A percentile compares a stretch with the other conserved stretches of the same genome.
Evolutionary conservation across 345 rosid genomes (phyloP).

Genomic region (Eucalyptus pauciflora): DNA sequence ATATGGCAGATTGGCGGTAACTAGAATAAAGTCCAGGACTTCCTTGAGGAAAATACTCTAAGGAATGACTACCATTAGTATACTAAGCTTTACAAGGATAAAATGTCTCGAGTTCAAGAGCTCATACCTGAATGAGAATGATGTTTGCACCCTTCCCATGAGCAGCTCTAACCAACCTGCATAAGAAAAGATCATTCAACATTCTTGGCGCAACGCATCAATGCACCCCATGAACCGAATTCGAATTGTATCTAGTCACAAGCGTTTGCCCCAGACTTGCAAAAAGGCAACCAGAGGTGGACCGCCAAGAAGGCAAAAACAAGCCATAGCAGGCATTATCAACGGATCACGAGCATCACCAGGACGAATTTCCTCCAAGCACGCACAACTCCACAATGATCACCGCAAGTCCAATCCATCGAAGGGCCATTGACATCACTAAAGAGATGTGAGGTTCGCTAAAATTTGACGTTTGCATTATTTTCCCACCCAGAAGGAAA

Average conservation of each 20-base stretch:
- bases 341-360: background rate
- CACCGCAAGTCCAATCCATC: background rate
- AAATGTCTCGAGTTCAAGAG: background rate
- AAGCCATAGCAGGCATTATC: background rate
- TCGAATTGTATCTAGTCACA: background rate
- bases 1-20: background rate
- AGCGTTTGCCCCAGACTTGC: background rate
- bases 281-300: background rate
- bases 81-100: background rate
- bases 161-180: constrained; percentile 69
- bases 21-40: background rate
- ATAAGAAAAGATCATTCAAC: background rate
- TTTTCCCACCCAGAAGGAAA: background rate
- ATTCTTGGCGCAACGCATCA: background rate
- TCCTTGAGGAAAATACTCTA: background rate
- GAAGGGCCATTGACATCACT: background rate
- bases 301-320: background rate
- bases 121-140: constrained; percentile 75
- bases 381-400: background rate
- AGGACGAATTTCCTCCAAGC: background rate
- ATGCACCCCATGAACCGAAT: background rate
- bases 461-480: background rate
- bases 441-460: background rate
- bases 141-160: constrained; percentile 68
- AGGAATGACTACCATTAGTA: background rate